Evolutionary conservation across 345 rosid genomes (phyloP).

Genomic region (Syzygium oleosum): DNA sequence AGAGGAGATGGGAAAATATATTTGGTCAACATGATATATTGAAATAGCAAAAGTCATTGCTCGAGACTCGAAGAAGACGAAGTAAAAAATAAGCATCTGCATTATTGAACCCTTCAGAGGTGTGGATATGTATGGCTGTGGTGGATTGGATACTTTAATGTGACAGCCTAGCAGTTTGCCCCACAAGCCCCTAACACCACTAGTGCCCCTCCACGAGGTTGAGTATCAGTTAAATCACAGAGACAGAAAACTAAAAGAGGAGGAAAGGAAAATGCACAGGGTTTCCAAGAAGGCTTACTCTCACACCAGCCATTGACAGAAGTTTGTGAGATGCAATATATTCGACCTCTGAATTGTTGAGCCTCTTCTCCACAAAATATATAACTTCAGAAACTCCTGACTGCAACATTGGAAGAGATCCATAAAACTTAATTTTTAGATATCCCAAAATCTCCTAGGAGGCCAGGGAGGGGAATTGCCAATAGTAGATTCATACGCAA

Average conservation of each 20-base stretch:
- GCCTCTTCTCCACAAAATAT: slow-evolving; percentile 73
- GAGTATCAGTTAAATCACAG: neutral
- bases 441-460: neutral
- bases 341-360: slow-evolving; percentile 30
- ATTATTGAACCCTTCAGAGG: neutral
- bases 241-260: neutral
- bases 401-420: slow-evolving; percentile 30
- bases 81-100: neutral
- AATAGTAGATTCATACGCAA: neutral
- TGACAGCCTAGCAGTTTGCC: neutral
- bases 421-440: neutral
- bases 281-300: slow-evolving; percentile 34
- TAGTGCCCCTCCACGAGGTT: neutral
- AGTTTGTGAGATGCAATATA: slow-evolving; percentile 82
- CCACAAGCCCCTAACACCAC: neutral
- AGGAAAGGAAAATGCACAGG: neutral
- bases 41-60: neutral
- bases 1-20: neutral
- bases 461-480: neutral
- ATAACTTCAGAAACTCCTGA: slow-evolving; percentile 81
- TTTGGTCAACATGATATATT: neutral
- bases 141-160: neutral
- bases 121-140: neutral
- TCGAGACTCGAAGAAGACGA: neutral
- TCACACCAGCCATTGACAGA: slow-evolving; percentile 74